Evolutionary conservation across 768 basidiomycete genomes (phyloP).

Genomic region (Leccinum boreale): DNA sequence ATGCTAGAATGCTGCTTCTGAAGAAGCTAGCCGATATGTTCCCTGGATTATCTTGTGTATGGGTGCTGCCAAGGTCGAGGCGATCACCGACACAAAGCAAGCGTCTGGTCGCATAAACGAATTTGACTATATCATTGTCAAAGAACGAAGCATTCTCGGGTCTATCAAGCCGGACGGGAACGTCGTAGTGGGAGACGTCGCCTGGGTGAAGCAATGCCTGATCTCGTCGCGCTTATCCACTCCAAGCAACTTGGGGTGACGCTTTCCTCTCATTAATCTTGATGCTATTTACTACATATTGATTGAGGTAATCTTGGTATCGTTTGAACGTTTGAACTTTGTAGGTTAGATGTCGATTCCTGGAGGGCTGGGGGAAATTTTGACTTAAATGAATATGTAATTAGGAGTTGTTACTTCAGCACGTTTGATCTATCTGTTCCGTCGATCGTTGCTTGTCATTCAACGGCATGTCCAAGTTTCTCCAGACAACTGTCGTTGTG

Average conservation of each 20-base stretch:
- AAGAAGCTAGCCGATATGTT: slow-evolving; percentile 44
- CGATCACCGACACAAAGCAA: slow-evolving; percentile 44
- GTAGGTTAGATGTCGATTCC: neutral
- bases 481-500: slow-evolving; percentile 49
- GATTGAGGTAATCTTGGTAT: neutral
- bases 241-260: slow-evolving; percentile 15
- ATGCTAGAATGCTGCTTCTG: slow-evolving; percentile 19
- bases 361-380: neutral
- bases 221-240: slow-evolving; percentile 55
- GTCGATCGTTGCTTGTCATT: neutral
- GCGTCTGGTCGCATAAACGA: slow-evolving; percentile 24
- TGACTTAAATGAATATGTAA: neutral
- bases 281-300: slow-evolving; percentile 1
- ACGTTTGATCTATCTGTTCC: neutral
- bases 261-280: neutral
- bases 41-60: slow-evolving; percentile 72
- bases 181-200: slow-evolving; percentile 48
- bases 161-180: slow-evolving; percentile 25
- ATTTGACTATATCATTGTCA: slow-evolving; percentile 65
- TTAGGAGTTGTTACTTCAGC: neutral
- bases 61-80: slow-evolving; percentile 73
- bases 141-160: slow-evolving; percentile 35
- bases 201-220: slow-evolving; percentile 78
- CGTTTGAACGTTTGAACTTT: neutral
- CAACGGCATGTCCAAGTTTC: slow-evolving; percentile 21